These are phyloP conservation scores for Lactarius quietus DNA, from an alignment of 768 basidiomycete genomes.

Conservation along the genomic window DNA sequence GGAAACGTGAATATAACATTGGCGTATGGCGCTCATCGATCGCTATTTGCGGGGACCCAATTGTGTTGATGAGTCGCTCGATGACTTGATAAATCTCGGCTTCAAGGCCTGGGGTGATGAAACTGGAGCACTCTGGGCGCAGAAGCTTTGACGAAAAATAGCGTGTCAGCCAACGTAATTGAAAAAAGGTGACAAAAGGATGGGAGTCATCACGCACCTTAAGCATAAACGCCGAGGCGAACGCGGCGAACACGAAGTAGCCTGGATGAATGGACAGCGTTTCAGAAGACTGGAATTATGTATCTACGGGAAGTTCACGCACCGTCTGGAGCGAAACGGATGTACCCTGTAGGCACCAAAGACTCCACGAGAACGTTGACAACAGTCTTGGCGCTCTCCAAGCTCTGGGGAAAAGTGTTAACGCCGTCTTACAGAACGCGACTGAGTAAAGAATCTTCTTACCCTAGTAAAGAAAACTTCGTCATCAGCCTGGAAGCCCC, in stretches of 20 bases:
- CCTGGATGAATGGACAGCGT: conserved; percentile 1
- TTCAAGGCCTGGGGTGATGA: conserved; percentile 56
- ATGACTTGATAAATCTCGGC: conserved; percentile 60
- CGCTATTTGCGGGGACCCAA: conserved; percentile 65
- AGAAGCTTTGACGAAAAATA: conserved; percentile 50
- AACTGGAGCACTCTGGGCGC: conserved; percentile 66
- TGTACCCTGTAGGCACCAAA: conserved; percentile 27
- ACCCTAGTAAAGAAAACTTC: conserved; percentile 32
- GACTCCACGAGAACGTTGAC: conserved; percentile 23
- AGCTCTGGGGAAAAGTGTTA: conserved; percentile 13
- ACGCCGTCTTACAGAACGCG: conserved; percentile 4
- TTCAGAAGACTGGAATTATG: neutral
- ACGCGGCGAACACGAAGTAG: conserved; percentile 30
- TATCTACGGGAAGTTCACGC: neutral
- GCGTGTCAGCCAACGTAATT: neutral
- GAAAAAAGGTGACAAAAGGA: neutral
- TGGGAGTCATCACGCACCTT: conserved; percentile 47
- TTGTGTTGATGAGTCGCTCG: conserved; percentile 60
- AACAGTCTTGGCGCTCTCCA: conserved; percentile 23
- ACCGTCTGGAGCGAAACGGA: conserved; percentile 32
- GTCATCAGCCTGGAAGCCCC: conserved; percentile 25
- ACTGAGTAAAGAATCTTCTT: conserved; percentile 8
- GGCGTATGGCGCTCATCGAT: conserved; percentile 82
- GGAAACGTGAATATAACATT: conserved; percentile 74
- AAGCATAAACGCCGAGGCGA: conserved; percentile 75